phyloP scores from a whole-genome alignment of 148 eudicot genomes.

The Silene latifolia region DNA sequence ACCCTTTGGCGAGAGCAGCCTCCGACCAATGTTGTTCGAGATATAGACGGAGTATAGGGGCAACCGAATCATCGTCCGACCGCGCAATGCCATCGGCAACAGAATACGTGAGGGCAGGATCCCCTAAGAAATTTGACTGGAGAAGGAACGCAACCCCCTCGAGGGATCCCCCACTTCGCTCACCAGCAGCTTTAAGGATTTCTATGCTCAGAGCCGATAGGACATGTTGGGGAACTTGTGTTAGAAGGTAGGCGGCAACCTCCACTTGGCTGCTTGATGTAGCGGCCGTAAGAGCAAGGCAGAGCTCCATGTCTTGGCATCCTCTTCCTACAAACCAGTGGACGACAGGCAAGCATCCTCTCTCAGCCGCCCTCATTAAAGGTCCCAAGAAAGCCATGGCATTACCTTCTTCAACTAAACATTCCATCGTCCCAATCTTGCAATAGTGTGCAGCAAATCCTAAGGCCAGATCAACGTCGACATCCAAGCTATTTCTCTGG shows the following conservation, averaged over 20 bases:
- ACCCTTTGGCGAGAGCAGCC: constrained; percentile 57
- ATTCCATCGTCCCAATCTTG: constrained; percentile 88
- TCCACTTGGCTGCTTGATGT: constrained; percentile 89
- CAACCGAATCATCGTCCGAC: constrained; percentile 65
- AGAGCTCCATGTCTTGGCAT: constrained; percentile 97
- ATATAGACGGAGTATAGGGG: constrained; percentile 63
- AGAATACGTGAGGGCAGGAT: constrained; percentile 75
- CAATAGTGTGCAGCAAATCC: constrained; percentile 96
- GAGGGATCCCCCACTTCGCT: constrained; percentile 81
- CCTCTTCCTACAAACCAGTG: constrained; percentile 90
- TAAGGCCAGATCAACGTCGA: constrained; percentile 89
- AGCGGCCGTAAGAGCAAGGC: constrained; percentile 97
- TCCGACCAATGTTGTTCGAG: constrained; percentile 84
- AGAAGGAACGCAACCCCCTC: constrained; percentile 95
- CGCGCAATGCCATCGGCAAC: constrained; percentile 81
- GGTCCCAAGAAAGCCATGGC: constrained; percentile 96
- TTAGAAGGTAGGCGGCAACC: constrained; percentile 80
- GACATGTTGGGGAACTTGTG: constrained; percentile 93
- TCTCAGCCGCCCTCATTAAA: constrained; percentile 90
- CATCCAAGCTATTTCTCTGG: constrained; percentile 91
- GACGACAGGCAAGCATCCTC: constrained; percentile 85
- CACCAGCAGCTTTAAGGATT: constrained; percentile 96
- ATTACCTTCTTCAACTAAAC: constrained; percentile 93
- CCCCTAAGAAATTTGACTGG: constrained; percentile 69
- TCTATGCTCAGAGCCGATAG: constrained; percentile 91